Evolutionary conservation across 2,329 filamentous ascomycete genomes (phyloP).

Genomic region (Penicillium olsonii): DNA sequence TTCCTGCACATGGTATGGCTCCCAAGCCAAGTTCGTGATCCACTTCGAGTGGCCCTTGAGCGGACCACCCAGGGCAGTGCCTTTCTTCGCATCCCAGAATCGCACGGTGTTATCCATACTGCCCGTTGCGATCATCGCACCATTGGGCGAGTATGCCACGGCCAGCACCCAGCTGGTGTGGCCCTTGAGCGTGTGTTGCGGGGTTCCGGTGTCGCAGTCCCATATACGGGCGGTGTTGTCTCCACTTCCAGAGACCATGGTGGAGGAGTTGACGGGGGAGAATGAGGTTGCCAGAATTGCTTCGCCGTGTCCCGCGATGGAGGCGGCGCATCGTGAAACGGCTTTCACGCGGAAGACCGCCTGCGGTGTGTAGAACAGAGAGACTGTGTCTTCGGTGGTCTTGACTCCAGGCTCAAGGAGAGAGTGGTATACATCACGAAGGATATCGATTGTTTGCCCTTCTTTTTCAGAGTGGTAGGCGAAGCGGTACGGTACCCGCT

Average conservation of each 20-base stretch:
- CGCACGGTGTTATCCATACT: conserved; percentile 92
- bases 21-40: conserved; percentile 86
- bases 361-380: conserved; percentile 73
- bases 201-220: conserved; percentile 93
- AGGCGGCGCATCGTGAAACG: conserved; percentile 84
- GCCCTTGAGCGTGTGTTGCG: conserved; percentile 79
- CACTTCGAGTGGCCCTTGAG: conserved; percentile 87
- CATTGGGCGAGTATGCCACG: conserved; percentile 85
- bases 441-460: conserved; percentile 46
- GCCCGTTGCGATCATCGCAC: conserved; percentile 77
- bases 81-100: conserved; percentile 83
- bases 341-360: conserved; percentile 92
- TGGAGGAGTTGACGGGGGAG: conserved; percentile 73
- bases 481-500: conserved; percentile 67
- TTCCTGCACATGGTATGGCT: conserved; percentile 83
- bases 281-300: conserved; percentile 86
- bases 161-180: conserved; percentile 89
- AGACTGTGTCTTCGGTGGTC: conserved; percentile 62
- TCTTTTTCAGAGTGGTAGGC: conserved; percentile 54
- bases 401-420: conserved; percentile 53
- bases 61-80: conserved; percentile 68
- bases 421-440: conserved; percentile 52
- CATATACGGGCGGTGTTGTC: conserved; percentile 90
- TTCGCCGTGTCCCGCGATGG: conserved; percentile 87
- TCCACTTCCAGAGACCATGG: conserved; percentile 84